Evolutionary conservation across 208 protist genomes (phyloP).

Genomic region (Porcisia deanei): DNA sequence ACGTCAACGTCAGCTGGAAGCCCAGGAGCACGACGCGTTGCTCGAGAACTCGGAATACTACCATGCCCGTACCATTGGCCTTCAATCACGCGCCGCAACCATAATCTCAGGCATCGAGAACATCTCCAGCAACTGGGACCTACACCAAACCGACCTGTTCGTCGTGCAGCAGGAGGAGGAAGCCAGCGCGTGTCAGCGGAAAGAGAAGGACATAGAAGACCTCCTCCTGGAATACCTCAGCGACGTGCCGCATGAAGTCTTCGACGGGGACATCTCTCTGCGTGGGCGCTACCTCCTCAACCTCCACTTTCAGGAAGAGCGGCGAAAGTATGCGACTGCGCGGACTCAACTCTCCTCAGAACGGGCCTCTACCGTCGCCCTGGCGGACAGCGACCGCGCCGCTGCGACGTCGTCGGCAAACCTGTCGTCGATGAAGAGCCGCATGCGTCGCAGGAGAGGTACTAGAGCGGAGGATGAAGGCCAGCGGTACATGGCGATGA

Average conservation of each 20-base stretch:
- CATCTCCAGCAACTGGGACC: conserved; percentile 58
- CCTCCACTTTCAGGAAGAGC: conserved; percentile 32
- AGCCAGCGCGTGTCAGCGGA: conserved; percentile 1
- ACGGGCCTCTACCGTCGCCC: not conserved
- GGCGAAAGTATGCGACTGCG: conserved; percentile 11
- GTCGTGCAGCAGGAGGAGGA: conserved; percentile 6
- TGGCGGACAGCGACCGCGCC: not conserved
- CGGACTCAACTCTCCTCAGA: not conserved
- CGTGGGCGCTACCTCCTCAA: conserved; percentile 67
- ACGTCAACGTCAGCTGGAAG: conserved; percentile 14
- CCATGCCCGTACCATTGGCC: conserved; percentile 29
- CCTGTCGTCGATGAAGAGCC: not conserved
- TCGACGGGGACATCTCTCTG: conserved; percentile 51
- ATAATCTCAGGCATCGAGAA: conserved; percentile 42
- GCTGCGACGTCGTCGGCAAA: not conserved
- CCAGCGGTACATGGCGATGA: conserved; percentile 2
- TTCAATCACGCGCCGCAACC: conserved; percentile 36
- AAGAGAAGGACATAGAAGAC: conserved; percentile 50
- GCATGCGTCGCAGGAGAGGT: not conserved
- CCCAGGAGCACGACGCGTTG: conserved; percentile 30
- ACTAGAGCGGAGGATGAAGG: not conserved
- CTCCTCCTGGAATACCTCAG: conserved; percentile 60
- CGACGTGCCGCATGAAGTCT: conserved; percentile 63
- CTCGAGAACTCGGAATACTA: conserved; percentile 55
- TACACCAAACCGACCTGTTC: conserved; percentile 56